Conservation (phyloP, 495 filamentous ascomycete species). For the Podospora tetraspora region DNA sequence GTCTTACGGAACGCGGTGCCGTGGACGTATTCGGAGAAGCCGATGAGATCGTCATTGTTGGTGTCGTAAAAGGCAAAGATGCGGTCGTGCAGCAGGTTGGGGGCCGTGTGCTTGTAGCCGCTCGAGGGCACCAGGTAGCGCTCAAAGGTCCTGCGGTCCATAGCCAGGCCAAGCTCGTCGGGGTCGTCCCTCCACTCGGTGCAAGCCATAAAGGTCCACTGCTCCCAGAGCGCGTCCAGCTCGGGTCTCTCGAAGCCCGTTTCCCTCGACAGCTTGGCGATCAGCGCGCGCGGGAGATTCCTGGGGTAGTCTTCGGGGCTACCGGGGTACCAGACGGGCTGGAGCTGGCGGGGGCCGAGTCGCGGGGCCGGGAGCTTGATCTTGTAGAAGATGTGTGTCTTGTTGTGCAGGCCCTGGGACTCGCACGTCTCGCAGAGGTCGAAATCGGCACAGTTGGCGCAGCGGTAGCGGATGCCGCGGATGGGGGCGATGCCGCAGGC, state of each 20-base stretch:
- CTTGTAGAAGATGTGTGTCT: slow-evolving; percentile 96
- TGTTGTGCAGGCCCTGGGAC: slow-evolving; percentile 73
- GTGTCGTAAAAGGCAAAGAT: slow-evolving; percentile 96
- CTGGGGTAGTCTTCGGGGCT: slow-evolving; percentile 60
- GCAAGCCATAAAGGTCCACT: slow-evolving; percentile 87
- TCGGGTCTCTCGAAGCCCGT: slow-evolving; percentile 76
- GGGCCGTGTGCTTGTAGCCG: slow-evolving; percentile 65
- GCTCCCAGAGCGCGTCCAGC: slow-evolving; percentile 90
- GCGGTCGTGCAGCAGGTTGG: slow-evolving; percentile 89
- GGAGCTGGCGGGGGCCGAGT: slow-evolving; percentile 52
- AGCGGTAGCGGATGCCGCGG: slow-evolving; percentile 84
- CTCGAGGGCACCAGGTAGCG: slow-evolving; percentile 80
- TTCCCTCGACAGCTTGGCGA: slow-evolving; percentile 60
- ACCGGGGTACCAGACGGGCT: slow-evolving; percentile 85
- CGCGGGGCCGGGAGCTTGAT: slow-evolving; percentile 48
- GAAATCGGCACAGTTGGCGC: slow-evolving; percentile 87
- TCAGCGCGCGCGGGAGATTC: slow-evolving; percentile 58
- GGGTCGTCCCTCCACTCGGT: slow-evolving; percentile 82
- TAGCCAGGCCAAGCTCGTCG: slow-evolving; percentile 67
- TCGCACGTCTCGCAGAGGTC: slow-evolving; percentile 90
- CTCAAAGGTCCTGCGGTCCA: slow-evolving; percentile 87
- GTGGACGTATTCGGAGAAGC: slow-evolving; percentile 86
- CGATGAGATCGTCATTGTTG: slow-evolving; percentile 80
- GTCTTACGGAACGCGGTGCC: slow-evolving; percentile 77
- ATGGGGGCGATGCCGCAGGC: slow-evolving; percentile 80